These are phyloP conservation scores for Fragilariopsis cylindrus DNA, from an alignment of 108 stramenopile genomes.

Conservation along the genomic window DNA sequence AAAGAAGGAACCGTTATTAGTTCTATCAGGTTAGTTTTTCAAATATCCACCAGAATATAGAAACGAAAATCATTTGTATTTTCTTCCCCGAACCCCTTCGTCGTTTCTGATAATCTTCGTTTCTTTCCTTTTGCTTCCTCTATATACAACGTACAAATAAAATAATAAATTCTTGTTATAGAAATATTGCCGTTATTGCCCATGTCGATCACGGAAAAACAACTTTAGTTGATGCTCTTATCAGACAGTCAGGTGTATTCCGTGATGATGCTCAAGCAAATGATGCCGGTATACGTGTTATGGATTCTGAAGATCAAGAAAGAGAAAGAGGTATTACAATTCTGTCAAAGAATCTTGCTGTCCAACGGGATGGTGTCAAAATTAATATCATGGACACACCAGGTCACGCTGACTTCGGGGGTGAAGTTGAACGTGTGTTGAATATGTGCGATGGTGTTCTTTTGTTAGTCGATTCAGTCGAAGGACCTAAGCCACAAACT, in stretches of 20 bases:
- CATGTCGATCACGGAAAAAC: slow-evolving; percentile 98
- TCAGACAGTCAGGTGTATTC: slow-evolving; percentile 93
- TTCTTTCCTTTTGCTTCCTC: no score
- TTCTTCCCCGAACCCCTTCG: neutral
- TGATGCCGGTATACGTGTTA: slow-evolving; percentile 91
- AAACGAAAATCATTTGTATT: neutral
- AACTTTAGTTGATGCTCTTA: slow-evolving; percentile 94
- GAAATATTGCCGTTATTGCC: slow-evolving; percentile 86
- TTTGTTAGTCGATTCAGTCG: slow-evolving; percentile 96
- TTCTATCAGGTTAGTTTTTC: slow-evolving; percentile 4
- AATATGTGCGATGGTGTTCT: slow-evolving; percentile 98
- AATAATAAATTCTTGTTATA: neutral
- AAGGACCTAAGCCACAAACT: slow-evolving; percentile 99
- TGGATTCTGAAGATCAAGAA: slow-evolving; percentile 99
- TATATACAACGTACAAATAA: no score
- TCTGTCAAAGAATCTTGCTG: slow-evolving; percentile 95
- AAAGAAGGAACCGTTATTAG: neutral
- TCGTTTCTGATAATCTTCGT: no score
- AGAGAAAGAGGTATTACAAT: slow-evolving; percentile 99
- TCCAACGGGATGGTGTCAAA: slow-evolving; percentile 90
- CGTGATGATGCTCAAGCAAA: slow-evolving; percentile 86
- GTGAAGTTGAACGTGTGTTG: slow-evolving; percentile 96
- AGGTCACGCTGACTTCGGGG: slow-evolving; percentile 98
- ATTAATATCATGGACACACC: slow-evolving; percentile 99
- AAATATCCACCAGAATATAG: no score